Evolutionary conservation across 2,329 filamentous ascomycete species (phyloP).

Genomic region (Curvularia sp.): DNA sequence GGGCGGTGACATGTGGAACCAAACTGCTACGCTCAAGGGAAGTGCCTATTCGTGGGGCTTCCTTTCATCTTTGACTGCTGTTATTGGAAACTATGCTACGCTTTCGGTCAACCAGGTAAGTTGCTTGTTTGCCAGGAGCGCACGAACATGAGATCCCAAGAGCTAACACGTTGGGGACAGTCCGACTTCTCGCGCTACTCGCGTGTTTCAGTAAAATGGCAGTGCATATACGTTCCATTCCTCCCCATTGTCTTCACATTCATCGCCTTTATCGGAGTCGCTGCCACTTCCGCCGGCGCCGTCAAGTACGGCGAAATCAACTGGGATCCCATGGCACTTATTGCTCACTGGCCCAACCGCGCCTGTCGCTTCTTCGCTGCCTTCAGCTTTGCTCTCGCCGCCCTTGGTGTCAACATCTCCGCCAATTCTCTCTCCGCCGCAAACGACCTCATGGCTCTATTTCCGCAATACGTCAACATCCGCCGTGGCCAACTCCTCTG

Average conservation of each 20-base stretch:
- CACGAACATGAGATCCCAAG: background rate
- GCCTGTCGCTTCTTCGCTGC: slow-evolving; percentile 53
- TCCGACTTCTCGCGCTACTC: slow-evolving; percentile 66
- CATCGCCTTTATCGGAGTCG: slow-evolving; percentile 64
- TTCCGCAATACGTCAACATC: slow-evolving; percentile 63
- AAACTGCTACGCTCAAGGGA: slow-evolving; percentile 57
- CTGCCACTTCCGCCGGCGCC: slow-evolving; percentile 63
- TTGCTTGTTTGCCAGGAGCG: background rate
- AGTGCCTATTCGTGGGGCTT: slow-evolving; percentile 63
- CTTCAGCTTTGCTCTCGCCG: slow-evolving; percentile 57
- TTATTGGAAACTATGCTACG: slow-evolving; percentile 61
- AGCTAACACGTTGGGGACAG: slow-evolving; percentile 45
- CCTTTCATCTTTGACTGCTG: slow-evolving; percentile 58
- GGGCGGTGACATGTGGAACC: slow-evolving; percentile 57
- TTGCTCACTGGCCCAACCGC: slow-evolving; percentile 50
- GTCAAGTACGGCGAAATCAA: slow-evolving; percentile 59
- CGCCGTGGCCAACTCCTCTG: slow-evolving; percentile 58
- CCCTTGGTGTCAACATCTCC: slow-evolving; percentile 62
- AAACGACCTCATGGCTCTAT: slow-evolving; percentile 62
- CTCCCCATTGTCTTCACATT: slow-evolving; percentile 63
- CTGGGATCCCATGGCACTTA: slow-evolving; percentile 55
- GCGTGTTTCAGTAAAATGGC: slow-evolving; percentile 58
- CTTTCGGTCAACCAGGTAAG: slow-evolving; percentile 59
- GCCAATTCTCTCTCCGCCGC: slow-evolving; percentile 62
- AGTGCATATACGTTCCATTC: slow-evolving; percentile 60